Percentiles rank a stretch among this genome's conserved stretches.
Evolutionary conservation across 208 protist species (phyloP).

Genomic region (Acanthamoeba rhysodes): DNA sequence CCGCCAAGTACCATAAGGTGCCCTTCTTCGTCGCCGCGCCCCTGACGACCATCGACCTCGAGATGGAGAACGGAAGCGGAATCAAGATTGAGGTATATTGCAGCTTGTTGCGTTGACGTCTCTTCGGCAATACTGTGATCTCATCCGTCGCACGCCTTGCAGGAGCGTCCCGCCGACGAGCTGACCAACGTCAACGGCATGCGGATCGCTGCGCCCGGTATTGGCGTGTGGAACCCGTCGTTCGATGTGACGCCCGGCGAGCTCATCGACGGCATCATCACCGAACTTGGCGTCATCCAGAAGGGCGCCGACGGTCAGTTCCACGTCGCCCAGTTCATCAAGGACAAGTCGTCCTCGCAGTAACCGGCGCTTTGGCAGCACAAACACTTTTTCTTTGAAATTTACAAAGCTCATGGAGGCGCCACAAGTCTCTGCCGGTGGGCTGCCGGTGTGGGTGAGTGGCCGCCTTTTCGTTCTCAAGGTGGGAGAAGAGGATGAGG

Average conservation of each 20-base stretch:
- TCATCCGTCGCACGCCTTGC: too few relatives aligned
- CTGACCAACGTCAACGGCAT: constrained; percentile 91
- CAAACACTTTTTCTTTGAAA: too few relatives aligned
- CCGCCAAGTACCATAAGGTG: constrained; percentile 82
- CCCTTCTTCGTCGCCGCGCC: constrained; percentile 86
- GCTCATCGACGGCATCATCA: constrained; percentile 93
- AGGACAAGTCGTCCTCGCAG: constrained; percentile 14
- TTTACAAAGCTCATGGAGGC: too few relatives aligned
- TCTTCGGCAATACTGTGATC: constrained; percentile 79
- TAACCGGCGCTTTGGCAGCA: background rate
- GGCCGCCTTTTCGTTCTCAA: too few relatives aligned
- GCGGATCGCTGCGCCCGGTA: constrained; percentile 91
- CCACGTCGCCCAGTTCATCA: constrained; percentile 55
- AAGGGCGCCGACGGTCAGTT: constrained; percentile 44
- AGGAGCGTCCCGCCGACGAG: constrained; percentile 93
- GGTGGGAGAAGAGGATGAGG: too few relatives aligned
- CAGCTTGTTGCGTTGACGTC: background rate
- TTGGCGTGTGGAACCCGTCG: constrained; percentile 96
- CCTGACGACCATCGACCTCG: constrained; percentile 86
- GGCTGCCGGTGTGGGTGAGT: too few relatives aligned
- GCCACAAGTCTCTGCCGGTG: too few relatives aligned
- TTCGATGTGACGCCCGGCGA: constrained; percentile 97
- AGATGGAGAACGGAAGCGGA: constrained; percentile 89
- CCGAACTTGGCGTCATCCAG: constrained; percentile 82
- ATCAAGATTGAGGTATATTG: constrained; percentile 91